phyloP scores from a whole-genome alignment of 2,329 filamentous ascomycete species.

The Chrysoporthe puriensis region DNA sequence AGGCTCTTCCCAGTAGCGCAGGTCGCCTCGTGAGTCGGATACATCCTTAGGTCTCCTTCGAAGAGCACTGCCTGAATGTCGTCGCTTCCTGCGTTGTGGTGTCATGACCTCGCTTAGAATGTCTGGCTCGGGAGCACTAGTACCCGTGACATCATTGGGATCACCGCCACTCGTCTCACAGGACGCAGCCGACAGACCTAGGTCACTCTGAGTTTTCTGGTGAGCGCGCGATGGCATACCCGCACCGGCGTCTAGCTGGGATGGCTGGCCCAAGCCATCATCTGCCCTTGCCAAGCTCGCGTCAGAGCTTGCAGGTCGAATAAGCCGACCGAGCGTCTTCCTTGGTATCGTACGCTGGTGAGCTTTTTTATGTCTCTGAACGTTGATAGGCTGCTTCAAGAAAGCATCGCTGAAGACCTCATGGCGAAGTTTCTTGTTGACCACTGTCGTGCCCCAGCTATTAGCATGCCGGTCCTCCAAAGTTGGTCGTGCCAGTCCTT shows the following conservation, averaged over 20 bases:
- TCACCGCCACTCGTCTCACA: constrained; percentile 43
- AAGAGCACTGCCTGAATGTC: constrained; percentile 86
- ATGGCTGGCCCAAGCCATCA: constrained; percentile 15
- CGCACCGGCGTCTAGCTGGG: constrained; percentile 8
- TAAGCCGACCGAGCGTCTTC: constrained; percentile 48
- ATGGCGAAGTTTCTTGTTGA: constrained; percentile 85
- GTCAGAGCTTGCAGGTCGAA: constrained; percentile 52
- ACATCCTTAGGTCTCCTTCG: constrained; percentile 75
- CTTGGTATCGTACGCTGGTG: constrained; percentile 68
- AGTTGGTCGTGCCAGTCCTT: constrained; percentile 40
- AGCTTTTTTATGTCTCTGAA: constrained; percentile 75
- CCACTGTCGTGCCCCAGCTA: constrained; percentile 88
- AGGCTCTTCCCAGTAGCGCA: constrained; percentile 91
- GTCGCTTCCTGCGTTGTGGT: constrained; percentile 61
- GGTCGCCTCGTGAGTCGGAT: constrained; percentile 67
- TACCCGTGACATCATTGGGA: constrained; percentile 62
- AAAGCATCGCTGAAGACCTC: constrained; percentile 94
- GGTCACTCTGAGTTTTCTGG: constrained; percentile 34
- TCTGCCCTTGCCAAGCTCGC: constrained; percentile 39
- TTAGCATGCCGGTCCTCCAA: constrained; percentile 62
- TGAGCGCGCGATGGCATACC: constrained; percentile 25
- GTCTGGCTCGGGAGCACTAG: constrained; percentile 67
- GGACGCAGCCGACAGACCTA: constrained; percentile 33
- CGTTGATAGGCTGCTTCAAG: constrained; percentile 78
- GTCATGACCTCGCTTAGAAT: constrained; percentile 48